These are phyloP conservation scores for Tarenaya hassleriana DNA, from an alignment of 345 rosid genomes.

Conservation along the genomic window DNA sequence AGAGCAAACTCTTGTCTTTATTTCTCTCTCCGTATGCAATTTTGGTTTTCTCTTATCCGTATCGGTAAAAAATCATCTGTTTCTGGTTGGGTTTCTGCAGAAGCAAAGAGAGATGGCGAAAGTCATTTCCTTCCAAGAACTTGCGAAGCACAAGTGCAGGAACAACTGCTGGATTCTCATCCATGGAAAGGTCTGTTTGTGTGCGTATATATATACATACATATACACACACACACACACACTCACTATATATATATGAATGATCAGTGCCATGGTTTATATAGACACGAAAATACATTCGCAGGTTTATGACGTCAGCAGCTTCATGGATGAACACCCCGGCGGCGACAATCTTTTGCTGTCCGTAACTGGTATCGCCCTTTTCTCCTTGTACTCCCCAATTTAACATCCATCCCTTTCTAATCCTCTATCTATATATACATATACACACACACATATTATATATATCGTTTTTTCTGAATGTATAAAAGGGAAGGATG, in stretches of 20 bases:
- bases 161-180: constrained; percentile 62
- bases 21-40: not conserved
- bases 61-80: not conserved
- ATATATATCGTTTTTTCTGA: not conserved
- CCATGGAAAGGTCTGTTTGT: constrained; percentile 48
- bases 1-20: not conserved
- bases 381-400: no score
- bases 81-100: constrained; percentile 2
- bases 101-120: constrained; percentile 26
- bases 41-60: not conserved
- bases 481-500: constrained; percentile 54
- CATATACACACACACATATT: not conserved
- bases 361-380: constrained; percentile 51
- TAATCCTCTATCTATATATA: constrained; percentile 5
- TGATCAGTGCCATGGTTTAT: not conserved
- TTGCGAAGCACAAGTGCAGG: constrained; percentile 47
- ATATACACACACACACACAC: not conserved
- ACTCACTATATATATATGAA: no score
- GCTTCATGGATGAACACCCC: constrained; percentile 79
- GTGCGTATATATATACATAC: not conserved
- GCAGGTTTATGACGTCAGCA: constrained; percentile 81
- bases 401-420: not conserved
- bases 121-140: constrained; percentile 39
- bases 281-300: not conserved
- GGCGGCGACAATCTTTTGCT: constrained; percentile 81